Evolutionary conservation across 176 grass and related monocot species (phyloP), one percentile per base, ranked within the genome.

Genomic region (Carex pumila): DNA sequence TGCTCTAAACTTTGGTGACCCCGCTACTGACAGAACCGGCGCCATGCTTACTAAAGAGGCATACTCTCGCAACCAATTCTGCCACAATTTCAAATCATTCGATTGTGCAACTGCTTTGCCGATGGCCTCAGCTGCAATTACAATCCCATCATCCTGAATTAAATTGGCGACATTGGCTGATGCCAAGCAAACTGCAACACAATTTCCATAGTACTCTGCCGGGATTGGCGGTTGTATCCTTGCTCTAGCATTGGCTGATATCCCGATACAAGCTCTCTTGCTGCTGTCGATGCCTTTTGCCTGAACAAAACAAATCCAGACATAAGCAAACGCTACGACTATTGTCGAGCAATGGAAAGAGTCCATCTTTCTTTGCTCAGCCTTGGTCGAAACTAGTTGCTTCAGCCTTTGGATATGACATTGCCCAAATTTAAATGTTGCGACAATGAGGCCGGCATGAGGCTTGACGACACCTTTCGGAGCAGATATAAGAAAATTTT

Each of bases 191-290:
- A 12, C 0, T 29, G n/a, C 37, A 22, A 55, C 0, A 76, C 88
- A 90, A 80, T 90, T 90, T 7, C 93, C 90, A 29, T 90, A 94
- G 84, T 87, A 94, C 2, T 72, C 53, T 0, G 3, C 32, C 0
- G 80, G 81, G 0, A 85, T 7, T 2, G 88, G 90, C 9, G 88
- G 90, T 7, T 65, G 67, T 25, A 90, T 65, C 9, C 69, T 82
- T 6, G 41, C 37, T 2, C 90, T 87, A 69, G 79, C 73, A 77
- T 92, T 85, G 1, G 87, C 88, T 21, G 53, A 10, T 75, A 92
- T 77, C 17, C 59, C 17, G 12, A 92, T 59, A 70, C 56, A 39
- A 4, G 13, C 65, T 14, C 41, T 65, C 8, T 1, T 77, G 50
- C 10, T 77, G 41, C 32, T 1, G 52, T 45, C 18, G 1, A 2